Percentiles rank a stretch among this genome's conserved stretches.
Evolutionary conservation across 768 basidiomycete species (phyloP).

Genomic region (Mycena amicta): DNA sequence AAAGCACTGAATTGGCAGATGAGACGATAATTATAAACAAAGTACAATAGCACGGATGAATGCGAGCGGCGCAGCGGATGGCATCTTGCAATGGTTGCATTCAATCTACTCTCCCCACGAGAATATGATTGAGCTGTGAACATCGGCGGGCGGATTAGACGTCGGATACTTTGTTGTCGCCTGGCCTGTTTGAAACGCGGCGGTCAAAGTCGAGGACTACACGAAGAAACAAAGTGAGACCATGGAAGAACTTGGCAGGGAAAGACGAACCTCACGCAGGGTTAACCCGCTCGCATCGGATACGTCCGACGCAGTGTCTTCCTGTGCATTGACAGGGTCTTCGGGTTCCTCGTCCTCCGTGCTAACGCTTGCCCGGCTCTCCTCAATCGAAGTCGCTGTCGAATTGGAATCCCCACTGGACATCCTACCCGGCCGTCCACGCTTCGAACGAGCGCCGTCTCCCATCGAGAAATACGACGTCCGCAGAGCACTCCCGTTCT

Average conservation of each 20-base stretch:
- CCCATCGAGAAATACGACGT: background rate
- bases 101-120: background rate
- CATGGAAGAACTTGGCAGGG: background rate
- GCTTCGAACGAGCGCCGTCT: background rate
- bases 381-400: background rate
- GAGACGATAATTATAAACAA: no score
- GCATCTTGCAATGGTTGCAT: no score
- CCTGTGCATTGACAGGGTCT: background rate
- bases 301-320: background rate
- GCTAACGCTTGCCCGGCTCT: background rate
- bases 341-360: background rate
- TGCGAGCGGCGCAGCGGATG: no score
- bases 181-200: background rate
- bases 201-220: no score
- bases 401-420: background rate
- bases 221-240: background rate
- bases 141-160: background rate
- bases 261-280: background rate
- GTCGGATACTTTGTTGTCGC: background rate
- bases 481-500: no score
- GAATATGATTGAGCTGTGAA: background rate
- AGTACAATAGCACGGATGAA: no score
- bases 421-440: background rate
- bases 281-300: slow-evolving; percentile 1
- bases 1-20: no score